phyloP scores from a whole-genome alignment of 805 yeast genomes.

The Danielozyma ontarioensis region DNA sequence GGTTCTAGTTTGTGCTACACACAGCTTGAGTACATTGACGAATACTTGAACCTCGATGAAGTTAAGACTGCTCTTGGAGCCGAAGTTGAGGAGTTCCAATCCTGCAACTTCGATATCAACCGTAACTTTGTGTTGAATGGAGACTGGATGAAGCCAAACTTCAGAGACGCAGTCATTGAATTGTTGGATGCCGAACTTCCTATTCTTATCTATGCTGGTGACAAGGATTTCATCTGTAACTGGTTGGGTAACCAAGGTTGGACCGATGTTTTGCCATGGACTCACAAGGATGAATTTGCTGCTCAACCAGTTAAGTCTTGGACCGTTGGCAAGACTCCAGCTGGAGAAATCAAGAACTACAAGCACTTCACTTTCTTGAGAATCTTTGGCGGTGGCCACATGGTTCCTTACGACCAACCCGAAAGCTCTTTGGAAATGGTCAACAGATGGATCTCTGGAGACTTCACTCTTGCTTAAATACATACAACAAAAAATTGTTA shows the following conservation, averaged over 20 bases:
- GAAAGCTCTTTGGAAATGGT: slow-evolving; percentile 17
- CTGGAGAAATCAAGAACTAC: slow-evolving; percentile 34
- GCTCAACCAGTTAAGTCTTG: slow-evolving; percentile 38
- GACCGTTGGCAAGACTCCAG: slow-evolving; percentile 30
- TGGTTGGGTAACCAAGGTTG: slow-evolving; percentile 55
- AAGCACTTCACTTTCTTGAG: slow-evolving; percentile 19
- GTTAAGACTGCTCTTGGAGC: slow-evolving; percentile 86
- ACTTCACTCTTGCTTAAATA: slow-evolving; percentile 6
- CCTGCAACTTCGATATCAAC: slow-evolving; percentile 76
- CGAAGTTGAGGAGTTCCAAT: slow-evolving; percentile 70
- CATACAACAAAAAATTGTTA: too few species aligned
- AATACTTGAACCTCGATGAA: slow-evolving; percentile 69
- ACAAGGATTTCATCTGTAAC: slow-evolving; percentile 13
- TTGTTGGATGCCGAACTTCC: slow-evolving; percentile 10
- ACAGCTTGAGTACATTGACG: slow-evolving; percentile 68
- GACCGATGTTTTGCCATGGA: slow-evolving; percentile 67
- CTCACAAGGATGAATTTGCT: slow-evolving; percentile 45
- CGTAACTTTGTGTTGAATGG: slow-evolving; percentile 80
- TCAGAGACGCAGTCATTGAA: slow-evolving; percentile 62
- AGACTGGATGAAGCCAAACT: slow-evolving; percentile 83
- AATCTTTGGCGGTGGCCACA: slow-evolving; percentile 20
- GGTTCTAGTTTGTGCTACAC: slow-evolving; percentile 68
- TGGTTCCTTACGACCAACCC: slow-evolving; percentile 22
- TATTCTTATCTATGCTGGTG: slow-evolving; percentile 10
- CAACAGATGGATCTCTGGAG: slow-evolving; percentile 20